Base-by-base conservation (phyloP, 306 rosid genomes). In the Castanea mollissima region DNA sequence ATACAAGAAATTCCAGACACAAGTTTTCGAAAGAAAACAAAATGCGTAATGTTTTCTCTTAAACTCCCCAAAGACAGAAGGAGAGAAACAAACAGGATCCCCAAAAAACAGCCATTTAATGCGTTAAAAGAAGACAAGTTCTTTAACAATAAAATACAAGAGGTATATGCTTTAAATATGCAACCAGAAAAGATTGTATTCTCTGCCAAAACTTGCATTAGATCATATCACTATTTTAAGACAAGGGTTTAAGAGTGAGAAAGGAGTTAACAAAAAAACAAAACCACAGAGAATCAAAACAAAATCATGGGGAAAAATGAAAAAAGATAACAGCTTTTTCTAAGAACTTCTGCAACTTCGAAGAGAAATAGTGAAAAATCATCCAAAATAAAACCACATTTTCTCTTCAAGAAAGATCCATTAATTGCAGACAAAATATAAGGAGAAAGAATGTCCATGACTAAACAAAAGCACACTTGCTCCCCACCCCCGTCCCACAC, bases 21-120 rank as follows among this genome's bases (percentile, higher is more conserved):
- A 60, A 82, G 79, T 57, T 57, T 74, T 74, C 1, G 19, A 74
- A 85, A 70, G 31, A 41, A 71, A 81, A 52, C 23, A 78, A 69
- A 79, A 78, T 81, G 52, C 71, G 71, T 60, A 62, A 70, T 70
- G 74, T 59, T 82, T 69, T 19, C 74, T 38, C 18, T 5, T 12
- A 0, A 64, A 29, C 4, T 31, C 13, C 70, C 32, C 70, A 64
- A 64, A 5, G 70, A 18, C 70, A 64, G 3, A 31, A 64, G 32
- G 21, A 64, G 70, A 64, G 23, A 11, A 31, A 25, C 35, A 14
- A 63, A 67, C 72, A 9, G 8, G 35, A 35, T 12, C 54, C 54
- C 44, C 72, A 34, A 15, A 67, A 35, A 16, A 35, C 20, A 67
- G 51, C 27, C 46, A 38, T 34, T 67, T 35, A 9, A 67, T 35